phyloP scores from a whole-genome alignment of 2,329 filamentous ascomycete genomes.

The Fusarium dimerum region DNA sequence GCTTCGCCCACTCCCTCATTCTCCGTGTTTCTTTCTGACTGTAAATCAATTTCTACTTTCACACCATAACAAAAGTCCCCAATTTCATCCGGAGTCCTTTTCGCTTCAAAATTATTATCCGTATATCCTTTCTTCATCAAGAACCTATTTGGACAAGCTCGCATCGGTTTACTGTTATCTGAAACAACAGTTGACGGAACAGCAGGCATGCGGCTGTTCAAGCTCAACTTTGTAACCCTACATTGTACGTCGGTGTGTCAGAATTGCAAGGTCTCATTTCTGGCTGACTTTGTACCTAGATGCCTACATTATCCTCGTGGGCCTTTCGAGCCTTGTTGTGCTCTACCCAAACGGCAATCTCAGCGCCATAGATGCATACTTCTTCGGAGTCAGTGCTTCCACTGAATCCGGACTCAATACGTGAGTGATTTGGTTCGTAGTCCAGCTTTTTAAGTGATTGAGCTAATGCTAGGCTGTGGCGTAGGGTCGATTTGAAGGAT shows the following conservation, averaged over 20 bases:
- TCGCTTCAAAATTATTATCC: too few relatives aligned
- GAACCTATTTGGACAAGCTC: not conserved
- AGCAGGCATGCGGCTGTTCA: constrained; percentile 23
- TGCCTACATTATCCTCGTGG: constrained; percentile 27
- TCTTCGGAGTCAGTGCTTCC: constrained; percentile 50
- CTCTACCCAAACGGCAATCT: constrained; percentile 27
- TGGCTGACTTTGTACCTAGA: constrained; percentile 13
- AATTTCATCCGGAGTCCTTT: too few relatives aligned
- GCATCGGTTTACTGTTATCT: not conserved
- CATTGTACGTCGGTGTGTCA: constrained; percentile 27
- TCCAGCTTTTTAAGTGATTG: not conserved
- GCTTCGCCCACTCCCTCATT: not conserved
- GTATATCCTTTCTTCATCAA: too few relatives aligned
- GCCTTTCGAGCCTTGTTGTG: constrained; percentile 20
- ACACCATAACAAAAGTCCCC: not conserved
- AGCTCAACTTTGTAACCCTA: constrained; percentile 28
- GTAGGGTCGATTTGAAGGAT: constrained; percentile 50
- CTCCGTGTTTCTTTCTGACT: not conserved
- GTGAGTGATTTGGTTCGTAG: constrained; percentile 31
- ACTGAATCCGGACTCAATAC: constrained; percentile 54
- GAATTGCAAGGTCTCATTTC: not conserved
- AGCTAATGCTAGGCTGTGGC: constrained; percentile 6
- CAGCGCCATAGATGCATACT: constrained; percentile 47
- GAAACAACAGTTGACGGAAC: not conserved
- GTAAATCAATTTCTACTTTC: not conserved